A percentile compares a stretch with the other conserved stretches of the same genome.
Conservation (phyloP, 257 asterid species). For the Asclepias syriaca region DNA sequence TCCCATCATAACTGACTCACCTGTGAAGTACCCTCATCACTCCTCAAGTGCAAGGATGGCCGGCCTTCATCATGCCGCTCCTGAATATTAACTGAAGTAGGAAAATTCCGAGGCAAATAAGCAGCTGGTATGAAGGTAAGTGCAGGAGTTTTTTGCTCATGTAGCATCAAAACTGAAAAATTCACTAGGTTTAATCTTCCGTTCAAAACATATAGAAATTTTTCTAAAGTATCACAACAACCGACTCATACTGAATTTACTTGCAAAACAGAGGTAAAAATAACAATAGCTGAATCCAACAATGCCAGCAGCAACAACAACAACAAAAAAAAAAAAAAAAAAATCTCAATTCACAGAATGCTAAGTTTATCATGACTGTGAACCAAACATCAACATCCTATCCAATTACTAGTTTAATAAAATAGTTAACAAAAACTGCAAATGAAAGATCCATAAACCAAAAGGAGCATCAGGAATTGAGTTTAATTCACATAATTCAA, state of each 20-base stretch:
- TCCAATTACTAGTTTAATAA: not conserved
- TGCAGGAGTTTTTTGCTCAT: slow-evolving; percentile 54
- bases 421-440: not conserved
- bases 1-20: slow-evolving; percentile 21
- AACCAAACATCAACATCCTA: slow-evolving; percentile 2
- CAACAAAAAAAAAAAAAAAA: no score
- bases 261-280: not conserved
- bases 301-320: not conserved
- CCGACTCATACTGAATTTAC: not conserved
- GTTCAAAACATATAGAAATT: not conserved
- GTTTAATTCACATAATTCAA: not conserved
- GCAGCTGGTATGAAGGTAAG: slow-evolving; percentile 38
- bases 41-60: slow-evolving; percentile 25
- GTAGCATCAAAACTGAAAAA: slow-evolving; percentile 59
- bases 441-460: not conserved
- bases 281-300: not conserved
- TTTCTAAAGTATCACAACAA: not conserved
- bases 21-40: slow-evolving; percentile 45
- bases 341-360: not conserved
- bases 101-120: slow-evolving; percentile 43
- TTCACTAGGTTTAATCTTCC: slow-evolving; percentile 17
- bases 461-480: not conserved
- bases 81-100: slow-evolving; percentile 46
- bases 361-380: not conserved
- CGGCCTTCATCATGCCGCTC: slow-evolving; percentile 49